Conservation (phyloP, 164 flowering plant species). For the Magnolia officinalis region DNA sequence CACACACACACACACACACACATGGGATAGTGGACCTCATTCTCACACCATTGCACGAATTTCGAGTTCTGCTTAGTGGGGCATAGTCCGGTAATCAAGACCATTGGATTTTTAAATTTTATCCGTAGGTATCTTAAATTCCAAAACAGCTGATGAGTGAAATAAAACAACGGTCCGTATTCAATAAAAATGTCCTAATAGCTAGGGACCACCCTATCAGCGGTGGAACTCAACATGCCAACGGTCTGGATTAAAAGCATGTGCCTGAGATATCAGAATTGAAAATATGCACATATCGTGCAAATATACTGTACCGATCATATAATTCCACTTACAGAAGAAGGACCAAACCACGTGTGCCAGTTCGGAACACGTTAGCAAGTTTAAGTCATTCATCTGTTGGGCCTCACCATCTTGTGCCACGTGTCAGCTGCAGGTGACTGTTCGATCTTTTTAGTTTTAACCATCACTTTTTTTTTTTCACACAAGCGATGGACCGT, state of each 20-base stretch:
- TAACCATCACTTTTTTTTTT: too few relatives aligned
- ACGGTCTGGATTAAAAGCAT: too few relatives aligned
- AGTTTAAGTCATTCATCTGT: background rate
- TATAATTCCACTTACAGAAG: background rate
- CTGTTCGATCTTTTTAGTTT: too few relatives aligned
- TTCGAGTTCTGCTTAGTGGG: background rate
- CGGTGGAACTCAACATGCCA: too few relatives aligned
- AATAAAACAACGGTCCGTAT: background rate
- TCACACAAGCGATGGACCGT: too few relatives aligned
- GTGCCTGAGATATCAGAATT: too few relatives aligned
- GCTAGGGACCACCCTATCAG: too few relatives aligned
- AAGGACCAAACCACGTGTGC: background rate
- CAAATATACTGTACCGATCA: background rate
- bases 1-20: too few relatives aligned
- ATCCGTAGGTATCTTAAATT: too few relatives aligned
- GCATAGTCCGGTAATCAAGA: background rate
- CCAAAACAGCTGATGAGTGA: background rate
- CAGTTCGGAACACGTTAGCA: background rate
- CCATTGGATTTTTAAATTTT: background rate
- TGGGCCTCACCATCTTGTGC: too few relatives aligned
- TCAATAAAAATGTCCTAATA: background rate
- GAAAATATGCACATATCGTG: too few relatives aligned
- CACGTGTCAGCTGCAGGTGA: too few relatives aligned
- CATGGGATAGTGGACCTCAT: background rate
- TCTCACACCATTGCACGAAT: background rate